phyloP scores from a whole-genome alignment of 768 basidiomycete species.

The Tephrocybe rancida region DNA sequence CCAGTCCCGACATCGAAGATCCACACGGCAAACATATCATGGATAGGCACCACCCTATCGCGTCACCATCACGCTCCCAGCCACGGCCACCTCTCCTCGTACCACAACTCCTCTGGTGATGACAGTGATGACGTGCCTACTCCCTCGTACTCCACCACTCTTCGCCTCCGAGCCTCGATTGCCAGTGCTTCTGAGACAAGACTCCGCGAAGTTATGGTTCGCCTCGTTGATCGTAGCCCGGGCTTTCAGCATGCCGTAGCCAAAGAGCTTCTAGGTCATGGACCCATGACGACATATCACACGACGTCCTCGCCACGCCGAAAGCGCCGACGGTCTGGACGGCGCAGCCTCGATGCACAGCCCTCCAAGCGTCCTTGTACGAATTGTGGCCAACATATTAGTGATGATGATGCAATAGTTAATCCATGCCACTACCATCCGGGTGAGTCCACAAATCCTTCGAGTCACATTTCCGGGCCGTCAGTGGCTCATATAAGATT shows the following conservation, averaged over 20 bases:
- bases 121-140: slow-evolving; percentile 7
- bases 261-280: slow-evolving; percentile 33
- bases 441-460: slow-evolving; percentile 25
- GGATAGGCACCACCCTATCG: slow-evolving; percentile 2
- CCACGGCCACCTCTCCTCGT: not conserved
- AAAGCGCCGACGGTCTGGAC: slow-evolving; percentile 14
- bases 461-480: too few species aligned
- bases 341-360: slow-evolving; percentile 12
- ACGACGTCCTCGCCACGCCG: slow-evolving; percentile 12
- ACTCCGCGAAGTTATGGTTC: slow-evolving; percentile 41
- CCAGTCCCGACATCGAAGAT: not conserved
- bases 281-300: not conserved
- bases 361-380: slow-evolving; percentile 14
- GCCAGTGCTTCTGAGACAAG: slow-evolving; percentile 35
- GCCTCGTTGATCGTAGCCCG: slow-evolving; percentile 35
- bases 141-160: slow-evolving; percentile 10
- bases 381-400: slow-evolving; percentile 20
- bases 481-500: too few species aligned
- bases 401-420: slow-evolving; percentile 9
- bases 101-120: slow-evolving; percentile 7
- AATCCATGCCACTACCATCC: slow-evolving; percentile 35
- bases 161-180: slow-evolving; percentile 35
- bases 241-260: slow-evolving; percentile 40
- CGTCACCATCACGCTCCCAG: slow-evolving; percentile 10
- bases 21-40: not conserved